Base-by-base conservation (phyloP, 768 basidiomycete genomes). In the Xerocomus brunneocitrinus region DNA sequence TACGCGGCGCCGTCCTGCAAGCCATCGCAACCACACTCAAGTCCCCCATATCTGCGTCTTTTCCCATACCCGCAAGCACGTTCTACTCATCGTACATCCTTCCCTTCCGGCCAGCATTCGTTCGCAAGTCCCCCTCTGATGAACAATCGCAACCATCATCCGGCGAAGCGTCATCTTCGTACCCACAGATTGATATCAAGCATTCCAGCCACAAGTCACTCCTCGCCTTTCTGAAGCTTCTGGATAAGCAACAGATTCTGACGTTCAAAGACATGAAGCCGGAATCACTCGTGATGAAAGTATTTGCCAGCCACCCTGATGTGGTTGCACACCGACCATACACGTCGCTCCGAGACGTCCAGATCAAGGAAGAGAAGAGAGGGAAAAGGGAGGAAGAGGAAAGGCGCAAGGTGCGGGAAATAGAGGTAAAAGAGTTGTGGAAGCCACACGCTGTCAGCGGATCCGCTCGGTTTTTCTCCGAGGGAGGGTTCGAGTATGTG, bases 171-270 rank as follows among this genome's bases (percentile, higher is more conserved):
- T 64, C 66, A 58, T 67, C 65, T 13, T 74, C 59, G 55, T 74
- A 69, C 35, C 79, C 62, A 42, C 76, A 56, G 39, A 78, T 88
- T 53, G 89, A 80, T 59, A 86, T 95, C 67, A 92, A 88, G 60
- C 78, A 85, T 9, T 92, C 90, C 1, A 78, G 78, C 2, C 80
- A 84, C 73, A 97, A 94, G 69, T 89, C 90, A 9, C 76, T 95
- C 19, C 78, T 84, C 2, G 77, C 85, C 1, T 94, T 95, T 73
- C 76, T 97, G 61, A 93, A 89, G 66, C 63, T 79, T 16, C 74
- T 79, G 16, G 89, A 91, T 56, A 95, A 95, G 65, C 80, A 83
- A 8, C 79, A 78, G 0, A 67, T 97, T 24, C 62, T 95, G 35
- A 82, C 82, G 12, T 73, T 87, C 24, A 97, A 95, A 64, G 77